Percentiles rank a stretch among this genome's conserved stretches.
These are phyloP conservation scores for Thalassiosira profunda DNA, from an alignment of 108 stramenopile genomes.

Conservation along the genomic window DNA sequence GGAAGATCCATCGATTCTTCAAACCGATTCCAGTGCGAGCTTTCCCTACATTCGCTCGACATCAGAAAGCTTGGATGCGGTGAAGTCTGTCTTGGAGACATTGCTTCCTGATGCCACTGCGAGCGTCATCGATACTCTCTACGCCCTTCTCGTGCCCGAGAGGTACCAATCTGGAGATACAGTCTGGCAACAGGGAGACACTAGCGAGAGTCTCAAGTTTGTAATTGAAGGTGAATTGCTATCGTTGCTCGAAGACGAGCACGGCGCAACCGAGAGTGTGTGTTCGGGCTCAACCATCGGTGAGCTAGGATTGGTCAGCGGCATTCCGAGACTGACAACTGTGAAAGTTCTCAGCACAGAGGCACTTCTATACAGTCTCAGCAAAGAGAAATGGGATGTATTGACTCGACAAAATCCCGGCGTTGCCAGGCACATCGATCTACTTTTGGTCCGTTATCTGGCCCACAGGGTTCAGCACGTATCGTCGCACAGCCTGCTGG, in stretches of 20 bases:
- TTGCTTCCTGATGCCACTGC: constrained; percentile 31
- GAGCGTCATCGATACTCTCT: constrained; percentile 34
- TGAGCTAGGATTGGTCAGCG: constrained; percentile 71
- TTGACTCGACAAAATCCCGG: constrained; percentile 47
- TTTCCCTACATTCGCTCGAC: constrained; percentile 6
- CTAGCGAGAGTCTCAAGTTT: constrained; percentile 67
- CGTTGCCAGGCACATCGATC: constrained; percentile 63
- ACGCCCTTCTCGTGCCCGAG: constrained; percentile 43
- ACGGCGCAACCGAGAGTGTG: constrained; percentile 51
- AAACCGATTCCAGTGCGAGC: constrained; percentile 26
- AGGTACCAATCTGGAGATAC: constrained; percentile 43
- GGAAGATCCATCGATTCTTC: constrained; percentile 43
- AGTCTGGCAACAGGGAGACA: constrained; percentile 57
- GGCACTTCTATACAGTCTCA: constrained; percentile 66
- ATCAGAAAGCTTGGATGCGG: constrained; percentile 7
- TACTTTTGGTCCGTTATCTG: constrained; percentile 70
- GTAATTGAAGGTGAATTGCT: constrained; percentile 54
- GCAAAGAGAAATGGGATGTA: constrained; percentile 45
- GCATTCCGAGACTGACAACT: constrained; percentile 54
- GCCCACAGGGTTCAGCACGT: constrained; percentile 68
- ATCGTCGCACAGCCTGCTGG: constrained; percentile 66
- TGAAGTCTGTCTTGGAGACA: constrained; percentile 35
- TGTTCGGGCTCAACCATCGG: constrained; percentile 56
- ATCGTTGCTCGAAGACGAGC: constrained; percentile 60
- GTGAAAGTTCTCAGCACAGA: constrained; percentile 54